Percentiles rank a stretch among this genome's conserved stretches.
Evolutionary conservation across 2,329 filamentous ascomycete species (phyloP).

Genomic region (Nemania serpens): DNA sequence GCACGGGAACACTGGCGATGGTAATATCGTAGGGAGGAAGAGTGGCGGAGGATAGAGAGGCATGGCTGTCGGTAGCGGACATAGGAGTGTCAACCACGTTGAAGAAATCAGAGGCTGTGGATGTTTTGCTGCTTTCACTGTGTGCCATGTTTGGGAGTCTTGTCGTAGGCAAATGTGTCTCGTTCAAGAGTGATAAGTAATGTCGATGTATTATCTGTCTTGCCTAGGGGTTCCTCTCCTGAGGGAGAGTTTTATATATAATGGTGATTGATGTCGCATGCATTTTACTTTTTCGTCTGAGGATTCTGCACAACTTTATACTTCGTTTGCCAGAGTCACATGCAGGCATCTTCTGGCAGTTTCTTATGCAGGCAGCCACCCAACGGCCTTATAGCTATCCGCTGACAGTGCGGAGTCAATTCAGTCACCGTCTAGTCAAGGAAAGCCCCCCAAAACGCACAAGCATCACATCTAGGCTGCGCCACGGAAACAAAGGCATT

Average conservation of each 20-base stretch:
- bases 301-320: background rate
- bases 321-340: too few species aligned
- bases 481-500: too few species aligned
- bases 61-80: background rate
- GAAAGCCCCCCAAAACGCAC: too few species aligned
- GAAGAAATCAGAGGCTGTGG: background rate
- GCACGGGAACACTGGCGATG: constrained; percentile 11
- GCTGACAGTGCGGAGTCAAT: too few species aligned
- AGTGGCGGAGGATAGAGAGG: background rate
- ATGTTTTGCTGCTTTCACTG: background rate
- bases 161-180: background rate
- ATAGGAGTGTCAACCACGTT: background rate
- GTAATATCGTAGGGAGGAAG: background rate
- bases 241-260: too few species aligned
- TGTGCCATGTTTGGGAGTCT: background rate
- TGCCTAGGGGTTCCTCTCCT: too few species aligned
- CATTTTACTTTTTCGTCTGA: background rate
- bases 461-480: too few species aligned
- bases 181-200: background rate
- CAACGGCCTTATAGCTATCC: too few species aligned
- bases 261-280: background rate
- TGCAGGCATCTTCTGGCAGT: too few species aligned
- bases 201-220: too few species aligned
- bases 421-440: too few species aligned
- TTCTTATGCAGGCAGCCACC: too few species aligned